phyloP scores from a whole-genome alignment of 768 basidiomycete species.

The Pulveroboletus frians region DNA sequence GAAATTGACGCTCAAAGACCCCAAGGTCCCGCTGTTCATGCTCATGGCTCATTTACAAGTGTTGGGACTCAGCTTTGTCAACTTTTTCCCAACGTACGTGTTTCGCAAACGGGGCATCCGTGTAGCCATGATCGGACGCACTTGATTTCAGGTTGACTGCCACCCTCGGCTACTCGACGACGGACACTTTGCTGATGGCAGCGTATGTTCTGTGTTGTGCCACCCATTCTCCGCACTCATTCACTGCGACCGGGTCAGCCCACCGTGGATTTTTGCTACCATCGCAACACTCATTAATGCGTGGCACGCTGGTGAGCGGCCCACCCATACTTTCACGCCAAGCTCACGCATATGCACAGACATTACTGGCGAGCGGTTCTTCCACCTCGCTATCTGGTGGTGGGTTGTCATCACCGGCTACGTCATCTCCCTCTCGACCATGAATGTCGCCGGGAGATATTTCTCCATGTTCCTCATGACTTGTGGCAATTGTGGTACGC shows the following conservation, averaged over 20 bases:
- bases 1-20: constrained; percentile 51
- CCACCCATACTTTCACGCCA: too few relatives aligned
- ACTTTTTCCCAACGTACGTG: constrained; percentile 52
- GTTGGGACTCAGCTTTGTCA: constrained; percentile 54
- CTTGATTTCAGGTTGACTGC: constrained; percentile 41
- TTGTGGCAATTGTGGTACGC: too few relatives aligned
- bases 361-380: constrained; percentile 58
- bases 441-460: too few relatives aligned
- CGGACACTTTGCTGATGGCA: constrained; percentile 32
- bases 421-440: too few relatives aligned
- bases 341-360: constrained; percentile 29
- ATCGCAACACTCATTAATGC: too few relatives aligned
- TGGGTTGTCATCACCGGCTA: too few relatives aligned
- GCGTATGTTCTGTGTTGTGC: constrained; percentile 26
- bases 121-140: background rate
- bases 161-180: constrained; percentile 59
- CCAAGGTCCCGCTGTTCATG: constrained; percentile 49
- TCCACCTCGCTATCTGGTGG: constrained; percentile 40
- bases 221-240: background rate
- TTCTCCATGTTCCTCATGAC: too few relatives aligned
- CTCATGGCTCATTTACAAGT: constrained; percentile 50
- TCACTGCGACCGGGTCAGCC: constrained; percentile 32
- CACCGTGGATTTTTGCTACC: constrained; percentile 36
- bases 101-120: background rate
- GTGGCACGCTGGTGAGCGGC: too few relatives aligned